A percentile compares a stretch with the other conserved stretches of the same genome.
Conservation (phyloP, 2,329 filamentous ascomycete genomes). For the Pleoardoris graminearum region DNA sequence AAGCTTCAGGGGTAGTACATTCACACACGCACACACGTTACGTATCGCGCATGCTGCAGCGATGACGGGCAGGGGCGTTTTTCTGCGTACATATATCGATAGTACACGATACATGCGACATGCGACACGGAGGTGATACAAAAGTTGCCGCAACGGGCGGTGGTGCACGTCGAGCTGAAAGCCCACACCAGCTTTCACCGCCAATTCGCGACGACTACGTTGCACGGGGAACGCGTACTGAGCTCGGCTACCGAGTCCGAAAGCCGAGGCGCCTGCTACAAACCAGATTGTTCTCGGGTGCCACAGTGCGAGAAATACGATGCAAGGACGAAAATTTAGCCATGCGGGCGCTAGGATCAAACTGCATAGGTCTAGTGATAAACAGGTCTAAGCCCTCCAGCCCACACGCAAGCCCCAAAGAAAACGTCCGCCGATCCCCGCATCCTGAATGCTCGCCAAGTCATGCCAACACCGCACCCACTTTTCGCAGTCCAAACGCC, state of each 20-base stretch:
- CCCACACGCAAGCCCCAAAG: no score
- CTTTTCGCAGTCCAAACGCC: background rate
- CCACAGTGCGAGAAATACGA: no score
- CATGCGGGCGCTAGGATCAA: background rate
- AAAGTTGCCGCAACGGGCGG: no score
- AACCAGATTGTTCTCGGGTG: no score
- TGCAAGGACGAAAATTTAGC: background rate
- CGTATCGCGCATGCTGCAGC: background rate
- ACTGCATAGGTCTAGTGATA: constrained; percentile 5
- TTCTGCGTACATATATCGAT: background rate
- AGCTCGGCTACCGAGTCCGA: background rate
- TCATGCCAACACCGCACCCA: background rate
- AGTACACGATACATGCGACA: no score
- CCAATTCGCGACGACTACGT: background rate
- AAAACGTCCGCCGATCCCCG: background rate
- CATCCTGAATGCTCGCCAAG: constrained; percentile 6
- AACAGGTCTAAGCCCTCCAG: no score
- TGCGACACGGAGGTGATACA: no score
- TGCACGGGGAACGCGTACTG: background rate
- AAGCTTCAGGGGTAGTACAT: no score
- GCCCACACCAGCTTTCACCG: background rate
- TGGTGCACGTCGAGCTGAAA: background rate
- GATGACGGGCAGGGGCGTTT: background rate
- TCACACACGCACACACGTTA: background rate
- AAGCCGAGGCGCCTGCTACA: no score